Percentiles rank a stretch among this genome's conserved stretches.
Evolutionary conservation across 192 early-diverging fungal species (phyloP).

Genomic region (Jimgerdemannia lactiflua): DNA sequence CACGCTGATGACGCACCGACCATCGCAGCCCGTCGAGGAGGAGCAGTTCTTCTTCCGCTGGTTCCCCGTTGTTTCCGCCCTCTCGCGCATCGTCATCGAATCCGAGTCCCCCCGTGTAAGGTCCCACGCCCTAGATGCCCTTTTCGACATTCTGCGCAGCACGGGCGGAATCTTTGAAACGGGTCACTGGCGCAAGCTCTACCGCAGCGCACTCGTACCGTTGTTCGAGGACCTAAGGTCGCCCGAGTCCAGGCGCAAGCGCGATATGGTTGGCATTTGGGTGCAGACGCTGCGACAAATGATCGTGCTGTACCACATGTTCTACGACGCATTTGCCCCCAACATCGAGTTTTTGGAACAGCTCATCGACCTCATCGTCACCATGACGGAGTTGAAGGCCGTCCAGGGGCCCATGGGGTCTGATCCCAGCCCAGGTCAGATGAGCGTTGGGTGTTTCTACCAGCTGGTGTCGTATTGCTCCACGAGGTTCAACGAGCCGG

Average conservation of each 20-base stretch:
- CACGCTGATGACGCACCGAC: slow-evolving; percentile 17
- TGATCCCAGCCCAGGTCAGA: slow-evolving; percentile 85
- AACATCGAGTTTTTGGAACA: slow-evolving; percentile 79
- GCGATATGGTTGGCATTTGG: slow-evolving; percentile 87
- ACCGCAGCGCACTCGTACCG: slow-evolving; percentile 81
- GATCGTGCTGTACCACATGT: slow-evolving; percentile 79
- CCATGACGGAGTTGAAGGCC: slow-evolving; percentile 5
- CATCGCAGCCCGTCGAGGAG: slow-evolving; percentile 30
- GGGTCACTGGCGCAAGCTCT: slow-evolving; percentile 81
- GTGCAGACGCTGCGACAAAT: slow-evolving; percentile 89
- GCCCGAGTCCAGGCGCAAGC: slow-evolving; percentile 75
- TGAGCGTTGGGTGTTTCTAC: slow-evolving; percentile 87
- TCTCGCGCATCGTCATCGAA: slow-evolving; percentile 43
- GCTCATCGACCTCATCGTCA: slow-evolving; percentile 62
- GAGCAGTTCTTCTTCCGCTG: slow-evolving; percentile 47
- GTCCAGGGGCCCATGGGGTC: slow-evolving; percentile 39
- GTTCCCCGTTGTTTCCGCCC: slow-evolving; percentile 45
- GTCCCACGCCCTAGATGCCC: slow-evolving; percentile 68
- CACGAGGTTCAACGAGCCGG: slow-evolving; percentile 62
- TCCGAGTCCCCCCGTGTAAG: slow-evolving; percentile 33
- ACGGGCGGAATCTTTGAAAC: slow-evolving; percentile 76
- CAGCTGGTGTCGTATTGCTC: slow-evolving; percentile 83
- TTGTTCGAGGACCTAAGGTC: slow-evolving; percentile 88
- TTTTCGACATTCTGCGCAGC: slow-evolving; percentile 80
- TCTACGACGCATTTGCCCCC: slow-evolving; percentile 66